These are phyloP conservation scores for Coemansia furcata DNA, from an alignment of 192 early-diverging fungal genomes.

Conservation along the genomic window DNA sequence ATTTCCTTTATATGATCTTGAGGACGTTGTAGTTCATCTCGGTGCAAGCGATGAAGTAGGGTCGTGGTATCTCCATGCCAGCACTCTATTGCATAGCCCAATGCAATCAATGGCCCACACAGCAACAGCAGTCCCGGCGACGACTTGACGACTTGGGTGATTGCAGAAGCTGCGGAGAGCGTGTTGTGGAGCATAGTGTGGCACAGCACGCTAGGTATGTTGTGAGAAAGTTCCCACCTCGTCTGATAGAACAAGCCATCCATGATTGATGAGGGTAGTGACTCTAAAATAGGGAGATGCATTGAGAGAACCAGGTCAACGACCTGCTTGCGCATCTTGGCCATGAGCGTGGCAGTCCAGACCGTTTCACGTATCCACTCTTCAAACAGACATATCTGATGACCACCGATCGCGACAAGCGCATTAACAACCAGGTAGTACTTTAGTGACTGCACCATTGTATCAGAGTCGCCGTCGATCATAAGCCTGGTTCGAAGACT, in stretches of 20 bases:
- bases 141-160: neutral
- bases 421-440: slow-evolving; percentile 28
- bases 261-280: neutral
- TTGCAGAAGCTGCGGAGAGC: neutral
- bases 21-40: too few relatives aligned
- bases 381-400: slow-evolving; percentile 10
- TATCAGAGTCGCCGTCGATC: slow-evolving; percentile 22
- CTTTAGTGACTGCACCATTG: slow-evolving; percentile 20
- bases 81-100: neutral
- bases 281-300: slow-evolving; percentile 14
- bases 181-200: neutral
- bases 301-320: neutral
- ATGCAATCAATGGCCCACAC: neutral
- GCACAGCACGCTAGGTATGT: neutral
- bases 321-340: neutral
- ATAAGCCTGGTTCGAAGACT: slow-evolving; percentile 19
- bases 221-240: too few relatives aligned
- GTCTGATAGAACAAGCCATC: neutral
- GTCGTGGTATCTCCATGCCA: neutral
- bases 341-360: slow-evolving; percentile 3
- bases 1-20: too few relatives aligned
- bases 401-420: neutral
- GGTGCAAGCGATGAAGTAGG: too few relatives aligned
- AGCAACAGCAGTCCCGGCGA: neutral
- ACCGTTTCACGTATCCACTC: neutral